These are phyloP conservation scores for Lanmaoa rubissima DNA, from an alignment of 768 basidiomycete genomes.

Conservation along the genomic window DNA sequence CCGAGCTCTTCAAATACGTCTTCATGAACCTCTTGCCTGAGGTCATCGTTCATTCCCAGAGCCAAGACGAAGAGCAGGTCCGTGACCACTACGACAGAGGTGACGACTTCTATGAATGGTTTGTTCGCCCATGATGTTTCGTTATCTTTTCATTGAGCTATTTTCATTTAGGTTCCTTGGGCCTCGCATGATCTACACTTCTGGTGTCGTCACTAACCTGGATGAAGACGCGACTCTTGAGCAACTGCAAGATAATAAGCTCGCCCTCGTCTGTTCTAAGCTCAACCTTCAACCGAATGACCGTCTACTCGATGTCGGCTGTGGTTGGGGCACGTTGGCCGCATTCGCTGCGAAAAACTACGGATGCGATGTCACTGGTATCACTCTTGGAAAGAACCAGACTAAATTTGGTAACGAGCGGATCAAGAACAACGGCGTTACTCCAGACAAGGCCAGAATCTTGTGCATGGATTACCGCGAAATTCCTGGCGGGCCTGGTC, in stretches of 20 bases:
- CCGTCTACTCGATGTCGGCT: conserved; percentile 80
- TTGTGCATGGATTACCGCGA: conserved; percentile 93
- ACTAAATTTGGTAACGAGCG: conserved; percentile 89
- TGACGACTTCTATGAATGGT: conserved; percentile 94
- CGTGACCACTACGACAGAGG: conserved; percentile 96
- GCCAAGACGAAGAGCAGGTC: conserved; percentile 94
- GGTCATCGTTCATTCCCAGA: conserved; percentile 85
- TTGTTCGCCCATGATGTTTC: neutral
- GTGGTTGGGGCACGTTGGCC: conserved; percentile 95
- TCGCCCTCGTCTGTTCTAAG: conserved; percentile 93
- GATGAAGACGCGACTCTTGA: conserved; percentile 80
- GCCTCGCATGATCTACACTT: conserved; percentile 97
- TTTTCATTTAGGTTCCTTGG: conserved; percentile 75
- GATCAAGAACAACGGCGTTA: conserved; percentile 74
- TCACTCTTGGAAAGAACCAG: conserved; percentile 90
- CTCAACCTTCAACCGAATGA: conserved; percentile 86
- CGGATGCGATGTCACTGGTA: conserved; percentile 92
- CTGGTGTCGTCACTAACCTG: conserved; percentile 77
- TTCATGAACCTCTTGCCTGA: conserved; percentile 87
- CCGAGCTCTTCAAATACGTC: conserved; percentile 92
- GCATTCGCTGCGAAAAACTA: conserved; percentile 98
- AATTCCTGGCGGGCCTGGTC: conserved; percentile 70
- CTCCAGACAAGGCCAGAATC: conserved; percentile 77
- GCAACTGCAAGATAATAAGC: conserved; percentile 97
- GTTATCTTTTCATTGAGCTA: neutral